Evolutionary conservation across 768 basidiomycete genomes (phyloP).

Genomic region (Galerina marginata): DNA sequence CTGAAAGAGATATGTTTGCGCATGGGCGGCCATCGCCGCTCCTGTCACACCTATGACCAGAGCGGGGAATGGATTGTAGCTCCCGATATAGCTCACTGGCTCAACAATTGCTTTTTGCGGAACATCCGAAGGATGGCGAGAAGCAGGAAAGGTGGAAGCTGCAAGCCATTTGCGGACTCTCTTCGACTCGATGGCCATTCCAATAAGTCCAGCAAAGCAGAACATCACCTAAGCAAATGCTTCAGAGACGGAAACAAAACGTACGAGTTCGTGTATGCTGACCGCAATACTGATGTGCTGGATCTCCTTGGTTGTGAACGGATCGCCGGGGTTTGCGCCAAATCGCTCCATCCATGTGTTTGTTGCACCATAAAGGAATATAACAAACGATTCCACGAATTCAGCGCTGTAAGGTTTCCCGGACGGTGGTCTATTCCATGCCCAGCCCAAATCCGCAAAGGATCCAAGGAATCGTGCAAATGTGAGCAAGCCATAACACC

Average conservation of each 20-base stretch:
- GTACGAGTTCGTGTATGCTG: slow-evolving; percentile 24
- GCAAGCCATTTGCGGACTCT: slow-evolving; percentile 76
- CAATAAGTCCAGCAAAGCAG: slow-evolving; percentile 90
- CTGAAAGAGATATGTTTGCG: slow-evolving; percentile 91
- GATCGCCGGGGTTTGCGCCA: slow-evolving; percentile 78
- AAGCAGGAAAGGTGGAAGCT: slow-evolving; percentile 48
- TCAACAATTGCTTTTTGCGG: slow-evolving; percentile 56
- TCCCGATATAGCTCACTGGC: slow-evolving; percentile 73
- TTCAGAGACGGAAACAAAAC: slow-evolving; percentile 1
- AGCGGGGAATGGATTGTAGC: slow-evolving; percentile 93
- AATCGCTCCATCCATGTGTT: slow-evolving; percentile 99
- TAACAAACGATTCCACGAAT: slow-evolving; percentile 78
- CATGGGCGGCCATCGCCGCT: slow-evolving; percentile 91
- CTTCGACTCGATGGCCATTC: slow-evolving; percentile 90
- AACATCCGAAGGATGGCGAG: slow-evolving; percentile 27
- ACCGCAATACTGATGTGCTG: slow-evolving; percentile 96
- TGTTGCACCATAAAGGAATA: slow-evolving; percentile 87
- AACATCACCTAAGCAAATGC: slow-evolving; percentile 72
- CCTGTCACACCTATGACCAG: slow-evolving; percentile 94
- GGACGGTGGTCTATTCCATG: slow-evolving; percentile 82
- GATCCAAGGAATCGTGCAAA: slow-evolving; percentile 96
- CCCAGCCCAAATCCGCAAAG: slow-evolving; percentile 88
- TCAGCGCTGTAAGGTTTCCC: slow-evolving; percentile 65
- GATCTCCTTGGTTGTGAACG: slow-evolving; percentile 89
- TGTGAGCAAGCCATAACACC: slow-evolving; percentile 85